Conservation (phyloP, 2,329 filamentous ascomycete species). For the Parafenestella ontariensis region DNA sequence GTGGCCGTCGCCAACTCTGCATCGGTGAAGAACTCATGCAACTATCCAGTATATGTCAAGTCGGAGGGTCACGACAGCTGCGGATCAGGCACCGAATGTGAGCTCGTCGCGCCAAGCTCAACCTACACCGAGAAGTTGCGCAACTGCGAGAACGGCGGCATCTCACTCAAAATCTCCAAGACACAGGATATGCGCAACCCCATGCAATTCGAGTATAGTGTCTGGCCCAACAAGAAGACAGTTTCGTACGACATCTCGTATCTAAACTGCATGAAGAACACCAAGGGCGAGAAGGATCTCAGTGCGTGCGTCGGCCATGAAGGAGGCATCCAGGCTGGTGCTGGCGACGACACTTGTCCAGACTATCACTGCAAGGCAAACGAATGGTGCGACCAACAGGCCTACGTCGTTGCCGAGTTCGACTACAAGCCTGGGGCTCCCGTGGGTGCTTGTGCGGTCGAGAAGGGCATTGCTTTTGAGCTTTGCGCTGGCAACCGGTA, state of each 20-base stretch:
- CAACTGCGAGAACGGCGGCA: constrained; percentile 6
- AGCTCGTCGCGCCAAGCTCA: constrained; percentile 6
- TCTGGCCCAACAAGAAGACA: constrained; percentile 9
- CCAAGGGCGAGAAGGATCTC: constrained; percentile 12
- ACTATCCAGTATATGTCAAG: constrained; percentile 21
- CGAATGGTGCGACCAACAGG: constrained; percentile 12
- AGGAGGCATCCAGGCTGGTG: constrained; percentile 19
- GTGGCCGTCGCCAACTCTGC: constrained; percentile 7
- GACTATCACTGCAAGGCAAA: constrained; percentile 10
- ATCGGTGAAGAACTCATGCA: constrained; percentile 26
- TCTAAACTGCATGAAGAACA: constrained; percentile 19
- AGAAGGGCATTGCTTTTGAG: constrained; percentile 20
- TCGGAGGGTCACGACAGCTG: constrained; percentile 18
- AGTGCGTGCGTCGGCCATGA: constrained; percentile 18
- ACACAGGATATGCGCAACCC: constrained; percentile 1
- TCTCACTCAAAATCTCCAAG: constrained; percentile 21
- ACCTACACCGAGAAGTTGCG: constrained; percentile 15
- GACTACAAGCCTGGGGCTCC: constrained; percentile 14
- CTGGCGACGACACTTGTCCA: constrained; percentile 5
- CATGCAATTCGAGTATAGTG: constrained; percentile 25
- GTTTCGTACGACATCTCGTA: constrained; percentile 24
- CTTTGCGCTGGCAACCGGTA: constrained; percentile 16
- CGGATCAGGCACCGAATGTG: neutral
- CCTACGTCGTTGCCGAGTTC: constrained; percentile 19
- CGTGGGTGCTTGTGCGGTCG: constrained; percentile 13